Base-by-base conservation (phyloP, 1,139 yeast genomes). In the Magnusiomyces sp. region DNA sequence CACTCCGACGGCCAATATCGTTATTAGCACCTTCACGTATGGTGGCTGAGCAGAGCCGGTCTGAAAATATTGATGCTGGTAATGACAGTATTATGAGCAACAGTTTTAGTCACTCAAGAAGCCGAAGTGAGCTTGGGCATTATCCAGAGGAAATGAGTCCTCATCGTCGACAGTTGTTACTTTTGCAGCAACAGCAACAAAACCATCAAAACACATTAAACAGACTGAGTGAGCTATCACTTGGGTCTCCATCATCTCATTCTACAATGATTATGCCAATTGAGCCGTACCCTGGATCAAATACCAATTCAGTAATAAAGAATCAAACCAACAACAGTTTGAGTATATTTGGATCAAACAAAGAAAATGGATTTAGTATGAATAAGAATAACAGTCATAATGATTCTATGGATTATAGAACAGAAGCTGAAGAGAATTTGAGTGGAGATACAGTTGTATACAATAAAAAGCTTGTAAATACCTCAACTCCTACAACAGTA, bases 161-260 rank as follows among this genome's bases (percentile, higher is more conserved):
- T 13, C 37, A 34, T n/a, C 37, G 37, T n/a, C 37, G 16, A 10
- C n/a, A 34, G n/a, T 34, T 14, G 16, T 14, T 13, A 10, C 37
- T 34, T 4, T 13, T 13, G 9, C n/a, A 34, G 16, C n/a, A 5
- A 10, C 16, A n/a, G n/a, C 34, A 29, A 11, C 9, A 27, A 27
- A 17, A 6, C 43, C 43, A 13, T n/a, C 43, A 14, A 40, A 40
- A 23, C 9, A n/a, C 27, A 27, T 2, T 40, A 34, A 13, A 34
- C n/a, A 34, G 37, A 10, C 37, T 34, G 16, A 34, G 37, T 10
- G 37, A 34, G 37, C 16, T 34, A 5, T 34, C 37, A 10, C 29
- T 43, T 17, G 46, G 46, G 5, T 43, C 46, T 13, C 46, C 46
- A 2, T 19, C 46, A 3, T 34, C 29, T n/a, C 46, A 43, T n/a